Evolutionary conservation across 2,329 filamentous ascomycete species (phyloP).

Genomic region (Ascochyta clinopodiicola): DNA sequence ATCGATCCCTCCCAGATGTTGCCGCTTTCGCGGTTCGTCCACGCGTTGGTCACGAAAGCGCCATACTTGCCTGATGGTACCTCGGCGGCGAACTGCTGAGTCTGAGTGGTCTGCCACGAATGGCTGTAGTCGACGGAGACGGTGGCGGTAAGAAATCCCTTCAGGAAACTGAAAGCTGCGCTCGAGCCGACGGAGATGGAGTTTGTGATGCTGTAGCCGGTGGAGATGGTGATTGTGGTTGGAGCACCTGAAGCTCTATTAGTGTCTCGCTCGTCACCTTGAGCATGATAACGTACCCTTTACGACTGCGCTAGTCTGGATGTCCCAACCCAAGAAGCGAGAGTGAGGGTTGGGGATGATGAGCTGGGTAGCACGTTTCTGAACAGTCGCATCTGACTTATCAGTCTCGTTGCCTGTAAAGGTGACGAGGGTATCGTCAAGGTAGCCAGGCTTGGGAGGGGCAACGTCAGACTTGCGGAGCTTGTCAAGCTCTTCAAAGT

Average conservation of each 20-base stretch:
- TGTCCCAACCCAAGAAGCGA: constrained; percentile 51
- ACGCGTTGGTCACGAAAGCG: constrained; percentile 50
- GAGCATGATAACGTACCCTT: constrained; percentile 17
- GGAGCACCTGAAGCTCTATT: constrained; percentile 22
- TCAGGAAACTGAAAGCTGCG: constrained; percentile 26
- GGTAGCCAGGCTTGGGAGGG: constrained; percentile 29
- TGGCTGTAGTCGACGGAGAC: constrained; percentile 35
- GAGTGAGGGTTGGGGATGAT: constrained; percentile 27
- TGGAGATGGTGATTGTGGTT: constrained; percentile 37
- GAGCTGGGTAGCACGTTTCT: constrained; percentile 29
- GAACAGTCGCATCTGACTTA: neutral
- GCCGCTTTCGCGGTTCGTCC: constrained; percentile 44
- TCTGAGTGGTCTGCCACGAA: constrained; percentile 45
- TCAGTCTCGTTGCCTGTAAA: constrained; percentile 12
- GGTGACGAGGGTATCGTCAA: constrained; percentile 21
- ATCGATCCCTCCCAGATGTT: constrained; percentile 46
- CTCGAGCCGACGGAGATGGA: constrained; percentile 32
- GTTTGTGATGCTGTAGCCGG: constrained; percentile 48
- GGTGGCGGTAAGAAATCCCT: constrained; percentile 35
- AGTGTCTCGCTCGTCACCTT: neutral
- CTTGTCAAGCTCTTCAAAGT: constrained; percentile 26
- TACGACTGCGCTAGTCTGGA: constrained; percentile 47
- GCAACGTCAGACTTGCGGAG: constrained; percentile 19
- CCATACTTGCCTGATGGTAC: constrained; percentile 50
- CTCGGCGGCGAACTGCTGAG: constrained; percentile 39